Evolutionary conservation across 2,329 filamentous ascomycete species (phyloP).

Genomic region (Sporothrix euskadiensis): DNA sequence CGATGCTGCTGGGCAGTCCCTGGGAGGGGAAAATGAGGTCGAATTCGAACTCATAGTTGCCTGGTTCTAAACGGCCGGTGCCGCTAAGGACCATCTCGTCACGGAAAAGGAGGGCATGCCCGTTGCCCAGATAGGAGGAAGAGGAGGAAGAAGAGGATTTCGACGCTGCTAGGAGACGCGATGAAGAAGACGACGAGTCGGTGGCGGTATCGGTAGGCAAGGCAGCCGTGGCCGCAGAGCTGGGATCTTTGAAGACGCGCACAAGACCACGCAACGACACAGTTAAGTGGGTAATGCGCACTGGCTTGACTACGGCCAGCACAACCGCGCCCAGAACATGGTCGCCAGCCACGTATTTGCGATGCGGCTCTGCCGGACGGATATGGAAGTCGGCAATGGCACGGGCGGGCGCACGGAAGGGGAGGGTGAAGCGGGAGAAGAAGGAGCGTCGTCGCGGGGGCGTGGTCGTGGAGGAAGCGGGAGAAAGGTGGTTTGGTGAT

Average conservation of each 20-base stretch:
- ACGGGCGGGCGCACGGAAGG: conserved; percentile 56
- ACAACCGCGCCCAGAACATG: conserved; percentile 71
- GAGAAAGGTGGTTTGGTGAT: not conserved
- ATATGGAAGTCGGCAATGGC: conserved; percentile 78
- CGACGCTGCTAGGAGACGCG: conserved; percentile 35
- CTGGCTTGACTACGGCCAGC: conserved; percentile 69
- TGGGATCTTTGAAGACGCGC: conserved; percentile 72
- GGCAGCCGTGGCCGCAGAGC: conserved; percentile 46
- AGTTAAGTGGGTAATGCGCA: conserved; percentile 77
- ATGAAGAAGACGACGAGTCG: conserved; percentile 41
- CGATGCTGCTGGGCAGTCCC: conserved; percentile 81
- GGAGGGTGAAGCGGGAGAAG: conserved; percentile 55
- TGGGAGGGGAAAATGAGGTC: conserved; percentile 41
- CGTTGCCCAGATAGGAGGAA: conserved; percentile 66
- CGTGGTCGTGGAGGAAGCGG: conserved; percentile 37
- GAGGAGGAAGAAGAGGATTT: conserved; percentile 16
- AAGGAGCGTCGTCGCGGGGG: conserved; percentile 44
- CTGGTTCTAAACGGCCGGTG: conserved; percentile 71
- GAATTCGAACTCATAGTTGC: conserved; percentile 73
- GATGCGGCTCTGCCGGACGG: conserved; percentile 73
- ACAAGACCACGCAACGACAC: conserved; percentile 77
- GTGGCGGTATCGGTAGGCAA: conserved; percentile 22
- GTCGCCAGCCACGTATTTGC: conserved; percentile 74
- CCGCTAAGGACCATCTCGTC: conserved; percentile 79
- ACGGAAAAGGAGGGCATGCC: conserved; percentile 77